Percentiles rank a stretch among this genome's conserved stretches.
Conservation (phyloP, 2,329 filamentous ascomycete genomes). For the Beauveria asiatica region DNA sequence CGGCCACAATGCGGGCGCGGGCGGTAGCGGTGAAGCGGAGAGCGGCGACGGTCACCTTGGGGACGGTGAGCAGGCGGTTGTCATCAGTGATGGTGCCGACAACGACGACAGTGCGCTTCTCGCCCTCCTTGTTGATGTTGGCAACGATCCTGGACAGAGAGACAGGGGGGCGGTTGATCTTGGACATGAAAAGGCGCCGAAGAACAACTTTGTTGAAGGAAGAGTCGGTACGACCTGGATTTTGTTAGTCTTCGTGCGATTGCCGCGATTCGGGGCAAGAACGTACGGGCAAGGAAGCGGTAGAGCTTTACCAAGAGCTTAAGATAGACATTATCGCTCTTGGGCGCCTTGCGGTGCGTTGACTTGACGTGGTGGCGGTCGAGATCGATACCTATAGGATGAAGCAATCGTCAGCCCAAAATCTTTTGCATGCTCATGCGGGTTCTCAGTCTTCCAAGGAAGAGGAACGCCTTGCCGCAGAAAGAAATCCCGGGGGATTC, state of each 20-base stretch:
- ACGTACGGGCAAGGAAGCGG: slow-evolving; percentile 91
- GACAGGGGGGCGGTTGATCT: slow-evolving; percentile 94
- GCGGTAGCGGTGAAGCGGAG: slow-evolving; percentile 95
- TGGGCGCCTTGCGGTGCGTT: slow-evolving; percentile 86
- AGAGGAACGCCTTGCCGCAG: slow-evolving; percentile 14
- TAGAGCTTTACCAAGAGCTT: slow-evolving; percentile 98
- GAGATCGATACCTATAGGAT: slow-evolving; percentile 60
- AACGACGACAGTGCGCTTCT: slow-evolving; percentile 84
- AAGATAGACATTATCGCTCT: slow-evolving; percentile 97
- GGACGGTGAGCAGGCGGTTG: slow-evolving; percentile 82
- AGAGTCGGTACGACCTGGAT: slow-evolving; percentile 81
- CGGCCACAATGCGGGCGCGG: slow-evolving; percentile 84
- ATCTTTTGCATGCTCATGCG: slow-evolving; percentile 55
- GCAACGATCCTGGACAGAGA: slow-evolving; percentile 83
- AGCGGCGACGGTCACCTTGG: slow-evolving; percentile 89
- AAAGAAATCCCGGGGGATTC: slow-evolving; percentile 1
- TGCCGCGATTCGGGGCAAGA: slow-evolving; percentile 1
- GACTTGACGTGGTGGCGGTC: slow-evolving; percentile 59
- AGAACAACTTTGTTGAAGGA: slow-evolving; percentile 99
- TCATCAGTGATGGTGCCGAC: slow-evolving; percentile 96
- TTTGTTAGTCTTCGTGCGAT: neutral
- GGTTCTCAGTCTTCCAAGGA: slow-evolving; percentile 18
- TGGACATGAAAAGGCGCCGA: slow-evolving; percentile 95
- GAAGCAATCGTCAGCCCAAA: slow-evolving; percentile 52
- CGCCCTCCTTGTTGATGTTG: slow-evolving; percentile 56